Percentiles rank a stretch among this genome's conserved stretches.
Conservation (phyloP, 2,329 filamentous ascomycete species). For the Ophiosphaerella narmari region DNA sequence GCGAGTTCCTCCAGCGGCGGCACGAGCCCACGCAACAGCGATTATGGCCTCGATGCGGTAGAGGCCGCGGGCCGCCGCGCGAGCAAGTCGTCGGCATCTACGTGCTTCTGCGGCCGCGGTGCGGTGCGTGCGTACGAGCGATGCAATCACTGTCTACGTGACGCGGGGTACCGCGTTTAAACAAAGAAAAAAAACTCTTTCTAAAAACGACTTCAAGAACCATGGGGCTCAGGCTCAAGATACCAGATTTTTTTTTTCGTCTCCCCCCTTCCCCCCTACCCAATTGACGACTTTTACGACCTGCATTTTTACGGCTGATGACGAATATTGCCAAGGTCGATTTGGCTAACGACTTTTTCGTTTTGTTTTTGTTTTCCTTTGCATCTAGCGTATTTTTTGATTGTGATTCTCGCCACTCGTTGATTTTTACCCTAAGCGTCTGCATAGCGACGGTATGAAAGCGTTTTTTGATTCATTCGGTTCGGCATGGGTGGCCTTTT, state of each 20-base stretch:
- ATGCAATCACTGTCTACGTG: slow-evolving; percentile 49
- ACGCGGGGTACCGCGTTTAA: slow-evolving; percentile 45
- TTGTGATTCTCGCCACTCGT: slow-evolving; percentile 23
- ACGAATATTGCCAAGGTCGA: not conserved
- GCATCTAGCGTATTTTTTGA: slow-evolving; percentile 2
- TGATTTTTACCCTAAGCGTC: slow-evolving; percentile 20
- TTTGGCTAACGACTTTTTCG: not conserved
- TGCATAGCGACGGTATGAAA: slow-evolving; percentile 45
- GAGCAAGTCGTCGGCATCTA: slow-evolving; percentile 41
- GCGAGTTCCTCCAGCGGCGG: slow-evolving; percentile 59
- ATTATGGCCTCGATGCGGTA: slow-evolving; percentile 49
- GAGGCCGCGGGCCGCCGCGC: slow-evolving; percentile 34
- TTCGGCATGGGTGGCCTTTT: not conserved
- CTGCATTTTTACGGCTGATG: slow-evolving; percentile 11
- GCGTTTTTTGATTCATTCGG: slow-evolving; percentile 34
- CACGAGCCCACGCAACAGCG: slow-evolving; percentile 58
- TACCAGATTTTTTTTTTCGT: slow-evolving; percentile 23
- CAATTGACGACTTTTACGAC: slow-evolving; percentile 7
- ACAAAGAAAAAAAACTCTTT: not conserved
- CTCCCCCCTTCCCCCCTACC: too few relatives aligned
- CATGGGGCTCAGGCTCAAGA: slow-evolving; percentile 41
- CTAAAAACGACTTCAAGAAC: slow-evolving; percentile 35
- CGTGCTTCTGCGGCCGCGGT: slow-evolving; percentile 46
- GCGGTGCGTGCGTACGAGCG: slow-evolving; percentile 48
- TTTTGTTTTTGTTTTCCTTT: not conserved